Evolutionary conservation across 1,284 basidiomycete species (phyloP).

Genomic region (Trichosporon coremiiforme): DNA sequence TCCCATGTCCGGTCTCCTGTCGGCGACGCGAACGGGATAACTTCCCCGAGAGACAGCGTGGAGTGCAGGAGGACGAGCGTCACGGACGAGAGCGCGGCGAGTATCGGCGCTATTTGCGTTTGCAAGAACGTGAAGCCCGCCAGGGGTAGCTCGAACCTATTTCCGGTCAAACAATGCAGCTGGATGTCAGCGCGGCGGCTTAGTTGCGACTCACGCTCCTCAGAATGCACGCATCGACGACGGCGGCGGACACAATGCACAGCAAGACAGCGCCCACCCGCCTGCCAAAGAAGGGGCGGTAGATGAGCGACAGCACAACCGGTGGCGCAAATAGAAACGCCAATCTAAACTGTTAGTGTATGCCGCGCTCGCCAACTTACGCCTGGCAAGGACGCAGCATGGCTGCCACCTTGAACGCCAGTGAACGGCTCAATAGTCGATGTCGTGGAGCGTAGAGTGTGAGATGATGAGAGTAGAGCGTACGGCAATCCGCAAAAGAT

Average conservation of each 20-base stretch:
- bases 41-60: not conserved
- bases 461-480: not conserved
- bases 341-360: not conserved
- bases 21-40: constrained; percentile 21
- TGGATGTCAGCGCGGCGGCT: not conserved
- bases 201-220: not conserved
- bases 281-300: constrained; percentile 2
- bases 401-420: constrained; percentile 9
- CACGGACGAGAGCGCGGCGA: not conserved
- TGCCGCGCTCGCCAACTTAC: not conserved
- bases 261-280: constrained; percentile 2
- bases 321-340: constrained; percentile 15
- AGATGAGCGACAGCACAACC: constrained; percentile 10
- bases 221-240: not conserved
- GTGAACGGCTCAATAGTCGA: not conserved
- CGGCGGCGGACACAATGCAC: not conserved
- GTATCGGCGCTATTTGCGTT: constrained; percentile 8
- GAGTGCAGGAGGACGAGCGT: constrained; percentile 11
- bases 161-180: constrained; percentile 10
- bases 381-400: constrained; percentile 17
- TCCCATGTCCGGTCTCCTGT: constrained; percentile 14
- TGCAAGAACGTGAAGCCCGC: constrained; percentile 8
- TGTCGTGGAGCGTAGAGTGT: not conserved
- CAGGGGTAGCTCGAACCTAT: constrained; percentile 4
- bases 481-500: not conserved